These are phyloP conservation scores for Oryza nivara DNA, from an alignment of 176 grass and related monocot genomes.

Conservation along the genomic window DNA sequence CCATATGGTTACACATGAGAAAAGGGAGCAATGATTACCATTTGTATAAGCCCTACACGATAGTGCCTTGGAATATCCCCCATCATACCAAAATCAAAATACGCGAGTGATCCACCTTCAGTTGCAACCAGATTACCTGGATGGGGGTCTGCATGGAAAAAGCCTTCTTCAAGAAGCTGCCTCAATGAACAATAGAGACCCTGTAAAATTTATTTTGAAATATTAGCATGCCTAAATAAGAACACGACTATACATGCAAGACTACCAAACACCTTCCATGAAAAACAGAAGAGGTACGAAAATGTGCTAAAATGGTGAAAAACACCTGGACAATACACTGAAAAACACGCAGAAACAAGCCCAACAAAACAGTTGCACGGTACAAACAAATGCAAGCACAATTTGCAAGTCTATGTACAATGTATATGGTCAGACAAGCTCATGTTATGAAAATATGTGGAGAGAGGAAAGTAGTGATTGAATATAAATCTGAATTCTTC, in stretches of 20 bases:
- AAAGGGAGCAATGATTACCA: constrained; percentile 55
- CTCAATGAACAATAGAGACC: constrained; percentile 93
- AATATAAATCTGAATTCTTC: not conserved
- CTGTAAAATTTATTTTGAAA: constrained; percentile 42
- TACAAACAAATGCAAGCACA: no score
- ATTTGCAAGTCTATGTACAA: no score
- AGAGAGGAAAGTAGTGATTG: not conserved
- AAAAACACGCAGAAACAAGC: not conserved
- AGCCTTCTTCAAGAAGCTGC: constrained; percentile 94
- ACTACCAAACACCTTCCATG: not conserved
- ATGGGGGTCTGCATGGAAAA: constrained; percentile 99
- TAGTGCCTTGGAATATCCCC: constrained; percentile 96
- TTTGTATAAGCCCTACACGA: constrained; percentile 94
- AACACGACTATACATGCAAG: not conserved
- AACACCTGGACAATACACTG: not conserved
- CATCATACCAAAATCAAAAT: constrained; percentile 99
- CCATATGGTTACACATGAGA: not conserved
- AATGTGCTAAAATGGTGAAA: not conserved
- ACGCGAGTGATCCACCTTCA: constrained; percentile 79
- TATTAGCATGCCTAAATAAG: constrained; percentile 11
- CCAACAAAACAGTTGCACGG: not conserved
- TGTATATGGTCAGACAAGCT: not conserved
- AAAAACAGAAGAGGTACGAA: not conserved
- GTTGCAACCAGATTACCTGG: constrained; percentile 97
- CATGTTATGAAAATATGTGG: not conserved